Evolutionary conservation across 768 basidiomycete species (phyloP).

Genomic region (Boletales sp.): DNA sequence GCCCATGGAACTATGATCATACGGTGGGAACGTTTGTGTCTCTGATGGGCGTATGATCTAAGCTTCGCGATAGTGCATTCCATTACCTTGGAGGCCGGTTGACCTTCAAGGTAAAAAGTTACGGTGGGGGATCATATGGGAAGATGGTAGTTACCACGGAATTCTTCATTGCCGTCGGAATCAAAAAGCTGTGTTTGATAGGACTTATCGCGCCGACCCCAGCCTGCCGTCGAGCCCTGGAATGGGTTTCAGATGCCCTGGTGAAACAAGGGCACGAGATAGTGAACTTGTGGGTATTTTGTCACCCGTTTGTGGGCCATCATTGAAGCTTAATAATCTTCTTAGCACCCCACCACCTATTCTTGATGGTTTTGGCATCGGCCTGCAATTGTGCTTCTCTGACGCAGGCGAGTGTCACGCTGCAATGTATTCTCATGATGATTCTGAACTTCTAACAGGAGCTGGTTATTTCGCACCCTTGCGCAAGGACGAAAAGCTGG

Average conservation of each 20-base stretch:
- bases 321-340: neutral
- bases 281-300: constrained; percentile 33
- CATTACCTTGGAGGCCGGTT: constrained; percentile 40
- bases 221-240: constrained; percentile 37
- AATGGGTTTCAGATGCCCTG: constrained; percentile 32
- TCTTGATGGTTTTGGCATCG: constrained; percentile 46
- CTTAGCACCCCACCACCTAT: constrained; percentile 45
- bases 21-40: constrained; percentile 24
- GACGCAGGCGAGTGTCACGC: constrained; percentile 44
- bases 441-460: constrained; percentile 30
- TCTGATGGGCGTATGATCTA: neutral
- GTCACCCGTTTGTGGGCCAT: neutral
- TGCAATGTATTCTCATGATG: neutral
- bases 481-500: constrained; percentile 34
- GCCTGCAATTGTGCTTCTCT: constrained; percentile 52
- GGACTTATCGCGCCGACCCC: constrained; percentile 38
- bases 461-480: constrained; percentile 37
- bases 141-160: constrained; percentile 33
- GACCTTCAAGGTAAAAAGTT: constrained; percentile 33
- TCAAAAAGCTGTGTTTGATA: constrained; percentile 5
- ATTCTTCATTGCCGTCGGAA: neutral
- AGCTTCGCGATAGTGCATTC: constrained; percentile 33
- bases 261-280: constrained; percentile 37
- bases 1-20: constrained; percentile 43
- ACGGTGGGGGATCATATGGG: constrained; percentile 39